phyloP scores from a whole-genome alignment of 495 filamentous ascomycete species.

The Penicillium coffeae region DNA sequence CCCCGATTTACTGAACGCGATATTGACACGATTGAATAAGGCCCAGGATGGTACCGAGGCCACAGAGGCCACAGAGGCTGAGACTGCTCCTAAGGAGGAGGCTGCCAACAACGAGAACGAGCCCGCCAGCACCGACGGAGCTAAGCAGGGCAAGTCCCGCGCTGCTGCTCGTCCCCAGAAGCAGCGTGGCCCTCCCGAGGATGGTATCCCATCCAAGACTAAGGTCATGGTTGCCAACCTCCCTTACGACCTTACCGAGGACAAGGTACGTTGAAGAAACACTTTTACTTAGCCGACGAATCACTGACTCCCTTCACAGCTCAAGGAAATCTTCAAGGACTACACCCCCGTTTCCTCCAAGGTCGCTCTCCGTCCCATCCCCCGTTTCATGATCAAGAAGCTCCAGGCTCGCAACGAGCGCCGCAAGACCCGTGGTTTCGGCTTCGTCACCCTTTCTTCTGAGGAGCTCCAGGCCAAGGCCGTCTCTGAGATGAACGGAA shows the following conservation, averaged over 20 bases:
- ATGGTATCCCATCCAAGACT: constrained; percentile 96
- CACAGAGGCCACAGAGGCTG: constrained; percentile 37
- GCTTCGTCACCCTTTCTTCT: constrained; percentile 91
- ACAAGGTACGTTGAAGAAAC: constrained; percentile 62
- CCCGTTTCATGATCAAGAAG: constrained; percentile 99
- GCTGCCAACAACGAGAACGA: constrained; percentile 57
- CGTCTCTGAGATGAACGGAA: constrained; percentile 96
- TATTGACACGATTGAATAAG: constrained; percentile 13
- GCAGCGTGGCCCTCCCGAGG: constrained; percentile 92
- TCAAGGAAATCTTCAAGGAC: constrained; percentile 89
- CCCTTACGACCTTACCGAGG: constrained; percentile 94
- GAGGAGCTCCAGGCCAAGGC: constrained; percentile 97
- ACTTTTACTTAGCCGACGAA: not conserved
- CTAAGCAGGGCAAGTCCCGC: constrained; percentile 42
- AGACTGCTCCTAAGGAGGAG: constrained; percentile 52
- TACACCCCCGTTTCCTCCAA: constrained; percentile 92
- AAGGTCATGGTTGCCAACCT: constrained; percentile 99
- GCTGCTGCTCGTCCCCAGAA: constrained; percentile 45
- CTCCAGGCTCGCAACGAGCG: constrained; percentile 95
- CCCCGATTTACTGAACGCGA: not conserved
- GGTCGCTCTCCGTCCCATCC: constrained; percentile 96
- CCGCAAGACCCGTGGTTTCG: constrained; percentile 98
- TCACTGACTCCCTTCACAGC: constrained; percentile 46
- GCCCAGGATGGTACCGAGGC: constrained; percentile 33
- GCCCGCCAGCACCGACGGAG: constrained; percentile 45